phyloP scores from a whole-genome alignment of 83 land plant genomes.

The Picea engelmannii region DNA sequence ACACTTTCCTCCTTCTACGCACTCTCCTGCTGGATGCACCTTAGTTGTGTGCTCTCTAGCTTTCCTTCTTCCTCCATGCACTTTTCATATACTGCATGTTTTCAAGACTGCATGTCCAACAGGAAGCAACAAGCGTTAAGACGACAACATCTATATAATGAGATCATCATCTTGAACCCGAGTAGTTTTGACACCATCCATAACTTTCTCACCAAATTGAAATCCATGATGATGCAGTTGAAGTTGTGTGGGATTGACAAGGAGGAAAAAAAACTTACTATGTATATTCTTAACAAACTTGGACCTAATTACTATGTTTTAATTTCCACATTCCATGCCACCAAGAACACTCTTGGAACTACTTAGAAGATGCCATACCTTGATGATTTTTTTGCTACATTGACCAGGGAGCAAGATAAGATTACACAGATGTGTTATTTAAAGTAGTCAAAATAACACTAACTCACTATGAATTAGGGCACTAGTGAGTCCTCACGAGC shows the following conservation, averaged over 20 bases:
- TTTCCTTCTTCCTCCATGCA: too few relatives aligned
- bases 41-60: too few relatives aligned
- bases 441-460: neutral
- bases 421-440: neutral
- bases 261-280: too few relatives aligned
- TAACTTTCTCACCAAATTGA: neutral
- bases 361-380: neutral
- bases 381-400: neutral
- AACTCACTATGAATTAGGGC: neutral
- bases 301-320: too few relatives aligned
- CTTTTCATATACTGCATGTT: too few relatives aligned
- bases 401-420: neutral
- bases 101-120: too few relatives aligned
- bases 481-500: too few relatives aligned
- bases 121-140: neutral
- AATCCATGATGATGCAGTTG: neutral
- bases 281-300: too few relatives aligned
- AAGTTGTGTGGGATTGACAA: neutral
- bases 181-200: neutral
- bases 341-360: neutral
- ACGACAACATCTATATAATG: neutral
- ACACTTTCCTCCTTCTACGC: too few relatives aligned
- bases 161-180: neutral
- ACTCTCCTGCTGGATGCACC: too few relatives aligned
- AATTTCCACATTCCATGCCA: neutral